Evolutionary conservation across 2,329 filamentous ascomycete species (phyloP), one percentile per base, ranked within the genome.

Genomic region (Ascochyta lentis): DNA sequence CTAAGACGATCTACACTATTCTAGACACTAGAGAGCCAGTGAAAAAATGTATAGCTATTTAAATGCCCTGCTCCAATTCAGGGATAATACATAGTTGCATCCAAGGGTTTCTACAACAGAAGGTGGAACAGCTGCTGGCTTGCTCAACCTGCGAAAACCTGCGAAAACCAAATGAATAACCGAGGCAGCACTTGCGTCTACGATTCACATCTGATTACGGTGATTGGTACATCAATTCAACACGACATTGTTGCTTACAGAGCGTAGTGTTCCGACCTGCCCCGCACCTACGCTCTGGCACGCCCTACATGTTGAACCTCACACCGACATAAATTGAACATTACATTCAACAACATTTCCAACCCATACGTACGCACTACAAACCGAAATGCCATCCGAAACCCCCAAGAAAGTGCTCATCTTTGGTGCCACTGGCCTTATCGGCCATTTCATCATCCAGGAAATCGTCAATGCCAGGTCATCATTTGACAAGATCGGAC

Each of bases 381-480:
- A 4, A 9, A 26, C 13, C 2, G 39, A 22, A 22, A 63, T 61
- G 61, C 10, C 46, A 9, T 35, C 63, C 10, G 53, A 59, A n/a
- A 31, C 46, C 22, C 63, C 68, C 1, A 74, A 71, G 49, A 81
- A 82, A 51, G 73, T 85, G 37, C 75, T 85, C 24, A 69, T 85
- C 19, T 78, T 85, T 59, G 83, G 83, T 19, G 80, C 79, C 10
- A 85, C 83, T 1, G 81, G 81, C 23, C 68, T 78, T 4, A 84
- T 85, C 38, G 82, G 83, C 23, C 72, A 72, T 6, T 80, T 79
- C 66, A 85, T 86, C 62, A 74, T 78, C 3, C 63, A 77, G 12
- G 78, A 82, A n/a, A 77, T 86, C 35, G 65, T 84, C 37, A 63
- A 74, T 19, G 75, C 75, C 7, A 79, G 80, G 48, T 51, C 57